Conservation (phyloP, 192 early-diverging fungal species). For the Glomus cerebriforme region DNA sequence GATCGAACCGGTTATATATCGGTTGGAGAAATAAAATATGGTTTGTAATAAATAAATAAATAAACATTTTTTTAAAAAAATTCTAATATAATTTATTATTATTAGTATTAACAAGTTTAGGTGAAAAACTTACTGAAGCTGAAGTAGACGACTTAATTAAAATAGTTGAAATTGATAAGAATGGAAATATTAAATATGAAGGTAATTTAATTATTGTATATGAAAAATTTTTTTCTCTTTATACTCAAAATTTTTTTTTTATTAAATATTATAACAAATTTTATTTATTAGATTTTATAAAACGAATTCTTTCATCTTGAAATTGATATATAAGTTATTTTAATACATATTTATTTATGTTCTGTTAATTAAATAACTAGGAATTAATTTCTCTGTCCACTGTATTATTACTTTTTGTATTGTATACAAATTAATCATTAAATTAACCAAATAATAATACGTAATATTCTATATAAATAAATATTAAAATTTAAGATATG, state of each 20-base stretch:
- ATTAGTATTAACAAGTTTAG: conserved; percentile 76
- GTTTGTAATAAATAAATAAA: conserved; percentile 39
- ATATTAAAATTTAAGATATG: not conserved
- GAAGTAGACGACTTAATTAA: conserved; percentile 83
- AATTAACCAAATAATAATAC: not conserved
- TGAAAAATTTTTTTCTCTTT: no score
- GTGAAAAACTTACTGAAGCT: conserved; percentile 74
- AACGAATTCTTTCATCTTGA: not conserved
- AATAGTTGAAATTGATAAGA: conserved; percentile 72
- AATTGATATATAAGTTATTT: no score
- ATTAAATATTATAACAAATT: no score
- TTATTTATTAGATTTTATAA: not conserved
- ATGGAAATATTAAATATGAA: conserved; percentile 82
- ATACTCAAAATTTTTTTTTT: not conserved
- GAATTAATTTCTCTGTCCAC: not conserved
- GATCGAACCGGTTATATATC: conserved; percentile 76
- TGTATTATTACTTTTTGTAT: no score
- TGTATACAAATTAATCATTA: no score
- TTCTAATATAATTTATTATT: not conserved
- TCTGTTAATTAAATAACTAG: not conserved
- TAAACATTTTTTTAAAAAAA: not conserved
- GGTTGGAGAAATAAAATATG: conserved; percentile 76
- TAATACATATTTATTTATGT: no score
- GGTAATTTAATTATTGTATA: conserved; percentile 37
- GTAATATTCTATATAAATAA: not conserved